Evolutionary conservation across 306 rosid genomes (phyloP).

Genomic region (Betula pendula): DNA sequence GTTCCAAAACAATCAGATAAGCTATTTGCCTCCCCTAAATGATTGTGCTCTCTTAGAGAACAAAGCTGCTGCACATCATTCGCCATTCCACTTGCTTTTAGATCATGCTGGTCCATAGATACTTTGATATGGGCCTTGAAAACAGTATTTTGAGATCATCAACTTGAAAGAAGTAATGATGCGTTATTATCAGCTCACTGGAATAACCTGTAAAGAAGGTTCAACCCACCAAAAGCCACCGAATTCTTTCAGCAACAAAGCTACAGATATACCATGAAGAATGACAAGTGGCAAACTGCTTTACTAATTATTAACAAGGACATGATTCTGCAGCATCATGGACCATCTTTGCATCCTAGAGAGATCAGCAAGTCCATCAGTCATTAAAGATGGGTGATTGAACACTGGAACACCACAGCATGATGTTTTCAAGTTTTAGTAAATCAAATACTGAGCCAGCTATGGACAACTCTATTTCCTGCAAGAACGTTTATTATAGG

Average conservation of each 20-base stretch:
- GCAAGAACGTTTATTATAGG: not conserved
- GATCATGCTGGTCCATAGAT: constrained; percentile 14
- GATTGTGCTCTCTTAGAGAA: constrained; percentile 19
- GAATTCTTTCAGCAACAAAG: not conserved
- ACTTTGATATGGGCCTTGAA: not conserved
- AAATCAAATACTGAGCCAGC: not conserved
- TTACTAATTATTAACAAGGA: not conserved
- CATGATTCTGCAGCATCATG: not conserved
- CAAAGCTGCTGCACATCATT: constrained; percentile 8
- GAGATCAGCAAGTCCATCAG: not conserved
- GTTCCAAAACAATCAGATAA: constrained; percentile 2
- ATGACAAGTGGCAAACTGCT: not conserved
- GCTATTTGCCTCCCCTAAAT: constrained; percentile 11
- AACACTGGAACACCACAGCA: not conserved
- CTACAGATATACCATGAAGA: not conserved
- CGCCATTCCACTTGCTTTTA: constrained; percentile 8
- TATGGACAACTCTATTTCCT: not conserved
- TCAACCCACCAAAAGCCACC: not conserved
- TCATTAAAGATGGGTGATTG: not conserved
- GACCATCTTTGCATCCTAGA: not conserved
- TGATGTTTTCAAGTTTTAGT: not conserved
- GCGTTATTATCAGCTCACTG: not conserved
- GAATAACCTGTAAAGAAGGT: not conserved
- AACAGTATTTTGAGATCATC: not conserved
- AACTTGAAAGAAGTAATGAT: not conserved